Evolutionary conservation across 2,329 filamentous ascomycete species (phyloP).

Genomic region (Bisporella sp.): DNA sequence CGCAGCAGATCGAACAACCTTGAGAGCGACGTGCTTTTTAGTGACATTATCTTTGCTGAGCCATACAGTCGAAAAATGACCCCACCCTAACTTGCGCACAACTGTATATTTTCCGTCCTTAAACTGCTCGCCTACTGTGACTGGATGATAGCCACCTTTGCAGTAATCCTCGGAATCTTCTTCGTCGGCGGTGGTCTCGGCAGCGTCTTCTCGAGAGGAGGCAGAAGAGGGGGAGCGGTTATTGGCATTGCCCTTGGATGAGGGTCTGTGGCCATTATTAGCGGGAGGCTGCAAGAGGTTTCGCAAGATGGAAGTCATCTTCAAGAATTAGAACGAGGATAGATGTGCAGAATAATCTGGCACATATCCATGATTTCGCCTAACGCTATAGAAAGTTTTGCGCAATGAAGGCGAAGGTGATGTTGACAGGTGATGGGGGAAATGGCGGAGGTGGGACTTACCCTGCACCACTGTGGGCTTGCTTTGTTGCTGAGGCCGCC

Average conservation of each 20-base stretch:
- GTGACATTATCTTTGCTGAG: slow-evolving; percentile 75
- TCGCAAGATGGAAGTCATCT: slow-evolving; percentile 24
- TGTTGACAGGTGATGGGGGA: slow-evolving; percentile 3
- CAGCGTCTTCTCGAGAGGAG: slow-evolving; percentile 72
- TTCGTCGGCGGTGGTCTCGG: slow-evolving; percentile 92
- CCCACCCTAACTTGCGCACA: slow-evolving; percentile 94
- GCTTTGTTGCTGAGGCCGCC: slow-evolving; percentile 10
- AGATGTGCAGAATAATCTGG: slow-evolving; percentile 1
- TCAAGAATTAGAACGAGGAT: not conserved
- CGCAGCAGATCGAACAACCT: slow-evolving; percentile 93
- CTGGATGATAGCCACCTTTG: slow-evolving; percentile 97
- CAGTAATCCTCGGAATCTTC: slow-evolving; percentile 99
- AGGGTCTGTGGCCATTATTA: slow-evolving; percentile 22
- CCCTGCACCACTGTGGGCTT: slow-evolving; percentile 25
- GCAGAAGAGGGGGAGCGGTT: slow-evolving; percentile 55
- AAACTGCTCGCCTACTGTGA: slow-evolving; percentile 90
- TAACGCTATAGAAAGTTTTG: not conserved
- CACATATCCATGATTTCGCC: slow-evolving; percentile 4
- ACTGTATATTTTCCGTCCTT: slow-evolving; percentile 96
- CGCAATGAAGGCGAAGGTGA: slow-evolving; percentile 1
- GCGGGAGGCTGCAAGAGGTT: slow-evolving; percentile 20
- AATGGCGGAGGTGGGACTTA: slow-evolving; percentile 20
- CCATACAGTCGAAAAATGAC: slow-evolving; percentile 98
- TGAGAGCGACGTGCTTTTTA: slow-evolving; percentile 91
- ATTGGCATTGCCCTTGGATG: slow-evolving; percentile 18